phyloP scores from a whole-genome alignment of 768 basidiomycete species.

The Sarcomyxa edulis region DNA sequence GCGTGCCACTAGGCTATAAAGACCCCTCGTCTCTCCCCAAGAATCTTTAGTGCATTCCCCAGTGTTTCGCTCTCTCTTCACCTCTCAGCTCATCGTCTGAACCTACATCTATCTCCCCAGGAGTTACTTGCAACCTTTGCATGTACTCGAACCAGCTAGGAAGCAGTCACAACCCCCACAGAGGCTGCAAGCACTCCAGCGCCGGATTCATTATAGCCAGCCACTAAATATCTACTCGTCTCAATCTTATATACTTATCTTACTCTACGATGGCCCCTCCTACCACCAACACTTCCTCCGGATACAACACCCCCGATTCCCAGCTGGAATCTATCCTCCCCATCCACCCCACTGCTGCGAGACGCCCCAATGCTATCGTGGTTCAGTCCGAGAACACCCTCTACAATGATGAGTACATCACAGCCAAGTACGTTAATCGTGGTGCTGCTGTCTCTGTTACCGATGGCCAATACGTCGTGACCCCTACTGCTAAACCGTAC shows the following conservation, averaged over 20 bases:
- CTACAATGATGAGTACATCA: constrained; percentile 82
- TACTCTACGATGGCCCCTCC: constrained; percentile 43
- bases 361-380: constrained; percentile 69
- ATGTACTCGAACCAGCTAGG: constrained; percentile 96
- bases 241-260: constrained; percentile 20
- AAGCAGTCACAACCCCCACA: constrained; percentile 82
- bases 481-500: constrained; percentile 72
- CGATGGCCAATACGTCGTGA: constrained; percentile 74
- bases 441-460: constrained; percentile 64
- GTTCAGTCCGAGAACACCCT: constrained; percentile 78
- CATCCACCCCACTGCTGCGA: constrained; percentile 82
- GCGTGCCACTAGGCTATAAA: too few relatives aligned
- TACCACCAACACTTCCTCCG: constrained; percentile 46
- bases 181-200: constrained; percentile 81
- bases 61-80: too few relatives aligned
- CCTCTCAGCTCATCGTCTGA: too few relatives aligned
- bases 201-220: constrained; percentile 55
- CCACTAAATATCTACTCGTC: constrained; percentile 30
- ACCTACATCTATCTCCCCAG: too few relatives aligned
- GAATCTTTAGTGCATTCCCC: too few relatives aligned
- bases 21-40: too few relatives aligned
- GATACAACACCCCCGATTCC: constrained; percentile 68
- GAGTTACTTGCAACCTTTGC: constrained; percentile 50
- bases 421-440: constrained; percentile 76
- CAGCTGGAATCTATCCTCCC: constrained; percentile 64